Evolutionary conservation across 2,329 filamentous ascomycete genomes (phyloP), one percentile per base, ranked within the genome.

Genomic region (Cordyceps fumosorosea): DNA sequence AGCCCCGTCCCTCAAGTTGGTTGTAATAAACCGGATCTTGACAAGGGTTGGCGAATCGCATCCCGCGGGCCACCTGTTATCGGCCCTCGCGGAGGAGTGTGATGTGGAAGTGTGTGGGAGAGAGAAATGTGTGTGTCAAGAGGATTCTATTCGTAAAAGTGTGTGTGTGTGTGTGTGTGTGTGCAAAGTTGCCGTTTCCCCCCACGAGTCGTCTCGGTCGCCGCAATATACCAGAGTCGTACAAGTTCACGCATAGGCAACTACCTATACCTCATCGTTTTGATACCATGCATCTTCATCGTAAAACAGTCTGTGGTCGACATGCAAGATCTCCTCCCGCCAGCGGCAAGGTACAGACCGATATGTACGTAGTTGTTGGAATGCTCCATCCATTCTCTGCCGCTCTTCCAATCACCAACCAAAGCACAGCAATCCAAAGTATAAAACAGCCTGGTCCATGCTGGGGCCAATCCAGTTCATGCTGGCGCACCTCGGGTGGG

Each of bases 31-130:
- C 20, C 34, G 47, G 24, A 42, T 47, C 47, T 58, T 14, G 20
- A 58, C 56, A 37, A 44, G 20, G 47, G 45, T 58, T 42, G 32
- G 45, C 56, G 56, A 58, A 58, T 58, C 56, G 45, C 22, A 29
- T 32, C 44, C 56, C 47, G 22, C 37, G 16, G 20, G 14, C 32
- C 50, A 18, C 32, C 29, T 59, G 47, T 18, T 59, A 52, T 59
- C 56, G 56, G 56, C 56, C 24, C 32, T 52, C 47, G 47, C 45
- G 54, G 26, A 26, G 26, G 24, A 22, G 51, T 10, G 10, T 5
- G 50, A 29, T 37, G 50, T 37, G 37, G 16, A 44, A 18, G 1
- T 44, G 16, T 44, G 42, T 44, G 16, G 18, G 11, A 37, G 34
- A 37, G n/a, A 18, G 42, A 18, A 18, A 20, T 56, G 40, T 56